Evolutionary conservation across 805 yeast species (phyloP).

Genomic region (Yamadazyma paraphyllophila): DNA sequence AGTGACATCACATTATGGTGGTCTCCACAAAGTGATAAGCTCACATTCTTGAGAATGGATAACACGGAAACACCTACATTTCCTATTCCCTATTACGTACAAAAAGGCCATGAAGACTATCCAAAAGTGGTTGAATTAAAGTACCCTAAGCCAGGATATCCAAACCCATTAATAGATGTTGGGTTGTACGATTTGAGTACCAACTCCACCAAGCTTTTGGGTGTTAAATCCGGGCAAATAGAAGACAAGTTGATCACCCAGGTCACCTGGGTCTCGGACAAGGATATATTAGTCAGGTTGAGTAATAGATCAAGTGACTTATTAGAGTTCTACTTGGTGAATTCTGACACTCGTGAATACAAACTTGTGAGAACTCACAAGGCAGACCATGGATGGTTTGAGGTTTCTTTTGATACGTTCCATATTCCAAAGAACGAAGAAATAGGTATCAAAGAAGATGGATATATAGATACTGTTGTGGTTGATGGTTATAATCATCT

Average conservation of each 20-base stretch:
- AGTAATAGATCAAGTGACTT: conserved; percentile 61
- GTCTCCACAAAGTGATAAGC: conserved; percentile 58
- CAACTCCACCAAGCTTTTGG: conserved; percentile 17
- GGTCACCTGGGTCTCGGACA: conserved; percentile 54
- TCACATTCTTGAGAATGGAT: conserved; percentile 55
- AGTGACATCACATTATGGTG: conserved; percentile 69
- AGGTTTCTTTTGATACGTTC: conserved; percentile 37
- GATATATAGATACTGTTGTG: conserved; percentile 77
- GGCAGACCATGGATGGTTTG: conserved; percentile 60
- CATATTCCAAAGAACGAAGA: conserved; percentile 36
- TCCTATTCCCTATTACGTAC: conserved; percentile 51
- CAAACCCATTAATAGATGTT: conserved; percentile 55
- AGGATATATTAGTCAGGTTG: conserved; percentile 53
- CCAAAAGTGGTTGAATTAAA: conserved; percentile 48
- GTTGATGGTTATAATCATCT: conserved; percentile 67
- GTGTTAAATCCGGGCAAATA: conserved; percentile 14
- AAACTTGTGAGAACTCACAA: conserved; percentile 42
- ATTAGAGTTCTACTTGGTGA: conserved; percentile 49
- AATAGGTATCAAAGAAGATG: conserved; percentile 42
- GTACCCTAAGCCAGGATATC: conserved; percentile 73
- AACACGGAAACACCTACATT: conserved; percentile 57
- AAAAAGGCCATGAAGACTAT: conserved; percentile 37
- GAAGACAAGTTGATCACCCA: conserved; percentile 56
- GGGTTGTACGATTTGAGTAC: conserved; percentile 37
- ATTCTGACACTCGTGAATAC: conserved; percentile 23